phyloP scores from a whole-genome alignment of 768 basidiomycete genomes.

The Phylloporus sp. region DNA sequence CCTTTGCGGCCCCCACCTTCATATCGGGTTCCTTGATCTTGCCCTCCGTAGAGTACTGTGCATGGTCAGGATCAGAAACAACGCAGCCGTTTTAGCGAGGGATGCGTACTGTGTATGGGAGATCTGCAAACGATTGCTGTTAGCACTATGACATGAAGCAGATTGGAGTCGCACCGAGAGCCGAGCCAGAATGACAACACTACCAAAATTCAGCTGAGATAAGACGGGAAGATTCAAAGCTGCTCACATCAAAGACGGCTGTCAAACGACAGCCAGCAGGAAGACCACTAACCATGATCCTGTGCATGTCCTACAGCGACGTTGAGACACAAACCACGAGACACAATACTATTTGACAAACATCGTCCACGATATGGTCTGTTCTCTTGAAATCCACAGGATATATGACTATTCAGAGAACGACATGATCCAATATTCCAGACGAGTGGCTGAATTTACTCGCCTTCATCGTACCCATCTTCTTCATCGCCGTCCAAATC shows the following conservation, averaged over 20 bases:
- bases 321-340: slow-evolving; percentile 1
- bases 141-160: background rate
- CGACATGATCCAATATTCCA: background rate
- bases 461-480: slow-evolving; percentile 79
- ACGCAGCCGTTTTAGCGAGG: background rate
- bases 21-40: slow-evolving; percentile 93
- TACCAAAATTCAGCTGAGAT: slow-evolving; percentile 26
- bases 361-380: slow-evolving; percentile 88
- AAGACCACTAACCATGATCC: slow-evolving; percentile 72
- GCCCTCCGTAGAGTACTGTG: slow-evolving; percentile 88
- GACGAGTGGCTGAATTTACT: slow-evolving; percentile 7
- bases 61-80: background rate
- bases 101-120: slow-evolving; percentile 57
- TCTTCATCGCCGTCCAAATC: slow-evolving; percentile 80
- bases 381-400: slow-evolving; percentile 64
- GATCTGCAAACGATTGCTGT: slow-evolving; percentile 42
- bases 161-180: slow-evolving; percentile 50
- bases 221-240: background rate
- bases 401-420: slow-evolving; percentile 63
- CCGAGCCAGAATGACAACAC: slow-evolving; percentile 90
- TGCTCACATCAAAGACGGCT: slow-evolving; percentile 67
- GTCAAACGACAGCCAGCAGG: slow-evolving; percentile 89
- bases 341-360: slow-evolving; percentile 34
- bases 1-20: slow-evolving; percentile 81
- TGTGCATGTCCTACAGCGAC: slow-evolving; percentile 56